A percentile compares a stretch with the other conserved stretches of the same genome.
phyloP scores from a whole-genome alignment of 1,284 basidiomycete genomes.

The Austropuccinia psidii region DNA sequence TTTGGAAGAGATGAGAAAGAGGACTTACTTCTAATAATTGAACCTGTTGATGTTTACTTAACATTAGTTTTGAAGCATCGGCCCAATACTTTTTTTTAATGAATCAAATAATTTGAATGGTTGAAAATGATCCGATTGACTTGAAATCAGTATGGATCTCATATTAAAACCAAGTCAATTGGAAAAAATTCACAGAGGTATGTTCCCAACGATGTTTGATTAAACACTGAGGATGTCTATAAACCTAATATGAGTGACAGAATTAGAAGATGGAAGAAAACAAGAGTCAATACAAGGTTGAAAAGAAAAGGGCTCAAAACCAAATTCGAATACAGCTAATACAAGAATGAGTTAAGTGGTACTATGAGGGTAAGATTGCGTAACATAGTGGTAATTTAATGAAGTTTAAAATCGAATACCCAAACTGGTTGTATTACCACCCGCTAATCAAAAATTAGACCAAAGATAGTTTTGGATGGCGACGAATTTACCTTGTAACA shows the following conservation, averaged over 20 bases:
- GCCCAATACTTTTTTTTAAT: conserved; percentile 65
- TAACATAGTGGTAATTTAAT: neutral
- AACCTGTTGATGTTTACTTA: conserved; percentile 96
- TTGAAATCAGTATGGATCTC: no score
- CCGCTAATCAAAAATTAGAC: no score
- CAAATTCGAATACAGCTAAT: no score
- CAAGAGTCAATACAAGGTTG: no score
- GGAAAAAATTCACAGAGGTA: conserved; percentile 53
- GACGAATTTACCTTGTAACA: conserved; percentile 14
- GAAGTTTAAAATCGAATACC: no score
- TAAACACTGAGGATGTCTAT: conserved; percentile 29
- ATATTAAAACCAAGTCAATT: neutral
- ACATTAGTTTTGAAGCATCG: conserved; percentile 82
- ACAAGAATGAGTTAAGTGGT: no score
- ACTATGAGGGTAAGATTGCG: neutral
- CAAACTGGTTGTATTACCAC: no score
- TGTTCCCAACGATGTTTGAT: conserved; percentile 59
- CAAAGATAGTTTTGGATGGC: neutral
- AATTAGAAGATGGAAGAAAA: neutral
- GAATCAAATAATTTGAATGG: no score
- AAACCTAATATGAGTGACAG: neutral
- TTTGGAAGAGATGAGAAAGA: neutral
- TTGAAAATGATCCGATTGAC: no score
- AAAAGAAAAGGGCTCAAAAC: no score
- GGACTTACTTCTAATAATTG: conserved; percentile 68